Conservation (phyloP, 192 early-diverging fungal species). For the Coemansia asiatica region DNA sequence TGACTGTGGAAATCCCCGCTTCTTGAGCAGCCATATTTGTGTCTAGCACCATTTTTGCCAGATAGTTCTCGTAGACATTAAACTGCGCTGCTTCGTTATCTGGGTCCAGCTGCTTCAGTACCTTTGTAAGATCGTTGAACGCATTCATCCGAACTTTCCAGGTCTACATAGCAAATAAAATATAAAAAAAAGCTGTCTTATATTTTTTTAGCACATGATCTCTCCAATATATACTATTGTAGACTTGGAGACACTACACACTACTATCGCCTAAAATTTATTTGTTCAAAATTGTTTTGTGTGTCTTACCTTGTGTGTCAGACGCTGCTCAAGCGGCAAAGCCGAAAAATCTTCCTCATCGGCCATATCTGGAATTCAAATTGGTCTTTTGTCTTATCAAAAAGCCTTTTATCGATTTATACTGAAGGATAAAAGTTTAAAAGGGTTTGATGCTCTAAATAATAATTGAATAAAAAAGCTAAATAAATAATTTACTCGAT, state of each 20-base stretch:
- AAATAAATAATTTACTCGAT: slow-evolving; percentile 2
- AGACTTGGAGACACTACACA: slow-evolving; percentile 2
- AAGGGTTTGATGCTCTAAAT: neutral
- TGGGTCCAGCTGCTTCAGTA: slow-evolving; percentile 68
- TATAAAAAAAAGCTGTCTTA: neutral
- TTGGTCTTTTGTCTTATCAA: neutral
- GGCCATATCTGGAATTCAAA: slow-evolving; percentile 22
- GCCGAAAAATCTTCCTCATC: slow-evolving; percentile 76
- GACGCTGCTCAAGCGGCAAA: slow-evolving; percentile 74
- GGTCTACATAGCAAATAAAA: slow-evolving; percentile 56
- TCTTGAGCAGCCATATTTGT: slow-evolving; percentile 91
- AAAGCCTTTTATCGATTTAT: neutral
- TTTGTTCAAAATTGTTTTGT: neutral
- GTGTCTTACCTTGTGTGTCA: slow-evolving; percentile 79
- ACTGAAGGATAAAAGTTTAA: neutral
- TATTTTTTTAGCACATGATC: neutral
- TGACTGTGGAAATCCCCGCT: slow-evolving; percentile 71
- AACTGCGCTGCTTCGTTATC: slow-evolving; percentile 63
- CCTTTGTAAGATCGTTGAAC: slow-evolving; percentile 75
- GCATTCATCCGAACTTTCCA: slow-evolving; percentile 92
- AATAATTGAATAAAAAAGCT: neutral
- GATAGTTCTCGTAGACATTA: slow-evolving; percentile 64
- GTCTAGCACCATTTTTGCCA: slow-evolving; percentile 83
- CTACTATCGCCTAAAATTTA: neutral
- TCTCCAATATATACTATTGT: neutral